Conservation (phyloP, 768 basidiomycete genomes). For the Hemileccinum rubropunctum region DNA sequence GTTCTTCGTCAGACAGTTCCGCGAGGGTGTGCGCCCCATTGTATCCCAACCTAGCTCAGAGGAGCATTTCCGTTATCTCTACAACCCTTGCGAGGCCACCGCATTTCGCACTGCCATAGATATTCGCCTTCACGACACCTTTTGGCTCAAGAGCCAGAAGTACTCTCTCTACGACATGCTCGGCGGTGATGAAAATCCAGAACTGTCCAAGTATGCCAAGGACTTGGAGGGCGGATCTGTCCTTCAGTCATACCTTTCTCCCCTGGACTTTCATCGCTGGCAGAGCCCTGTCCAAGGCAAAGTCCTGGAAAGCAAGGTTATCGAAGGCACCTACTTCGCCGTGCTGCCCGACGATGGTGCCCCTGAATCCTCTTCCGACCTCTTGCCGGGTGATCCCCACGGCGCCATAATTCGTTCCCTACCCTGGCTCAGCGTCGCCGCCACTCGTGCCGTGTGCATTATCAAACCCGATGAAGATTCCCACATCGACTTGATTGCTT, state of each 20-base stretch:
- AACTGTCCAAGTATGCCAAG: constrained; percentile 22
- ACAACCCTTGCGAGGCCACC: constrained; percentile 53
- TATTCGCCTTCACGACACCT: constrained; percentile 41
- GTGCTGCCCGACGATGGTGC: constrained; percentile 9
- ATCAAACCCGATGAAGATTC: constrained; percentile 47
- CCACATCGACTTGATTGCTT: constrained; percentile 49
- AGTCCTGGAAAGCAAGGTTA: constrained; percentile 34
- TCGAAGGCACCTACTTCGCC: constrained; percentile 19
- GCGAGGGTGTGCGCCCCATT: constrained; percentile 9
- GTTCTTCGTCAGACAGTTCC: constrained; percentile 49
- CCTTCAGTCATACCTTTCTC: constrained; percentile 55
- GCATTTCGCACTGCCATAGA: constrained; percentile 34
- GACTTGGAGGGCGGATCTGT: constrained; percentile 48
- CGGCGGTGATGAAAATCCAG: constrained; percentile 8
- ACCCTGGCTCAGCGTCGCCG: constrained; percentile 43
- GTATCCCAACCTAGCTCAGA: too few relatives aligned
- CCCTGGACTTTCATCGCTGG: constrained; percentile 59
- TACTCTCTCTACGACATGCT: constrained; percentile 60
- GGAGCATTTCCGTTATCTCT: constrained; percentile 30
- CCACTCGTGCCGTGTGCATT: constrained; percentile 52
- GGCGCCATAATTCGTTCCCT: constrained; percentile 30
- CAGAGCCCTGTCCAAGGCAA: constrained; percentile 50
- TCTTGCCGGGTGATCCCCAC: constrained; percentile 7
- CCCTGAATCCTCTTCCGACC: not conserved
- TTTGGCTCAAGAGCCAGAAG: constrained; percentile 58